Evolutionary conservation across 345 rosid species (phyloP).

Genomic region (Pistacia atlantica): DNA sequence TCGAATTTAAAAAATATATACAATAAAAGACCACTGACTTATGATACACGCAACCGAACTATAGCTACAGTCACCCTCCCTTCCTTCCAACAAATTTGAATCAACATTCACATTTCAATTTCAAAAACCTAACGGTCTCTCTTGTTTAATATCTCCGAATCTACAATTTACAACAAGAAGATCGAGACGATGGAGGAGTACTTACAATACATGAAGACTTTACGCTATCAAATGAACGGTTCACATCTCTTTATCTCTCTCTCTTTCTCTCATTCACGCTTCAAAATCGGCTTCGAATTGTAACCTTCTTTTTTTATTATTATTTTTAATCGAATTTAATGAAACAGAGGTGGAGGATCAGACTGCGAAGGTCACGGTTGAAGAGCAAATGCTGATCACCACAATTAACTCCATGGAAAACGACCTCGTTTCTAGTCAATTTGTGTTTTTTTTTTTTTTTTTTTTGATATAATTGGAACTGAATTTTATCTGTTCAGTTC

Average conservation of each 20-base stretch:
- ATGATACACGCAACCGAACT: too few relatives aligned
- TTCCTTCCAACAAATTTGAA: too few relatives aligned
- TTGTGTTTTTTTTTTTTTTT: not conserved
- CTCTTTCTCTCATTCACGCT: not conserved
- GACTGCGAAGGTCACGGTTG: constrained; percentile 62
- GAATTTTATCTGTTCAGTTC: too few relatives aligned
- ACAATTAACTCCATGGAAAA: constrained; percentile 56
- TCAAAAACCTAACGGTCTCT: not conserved
- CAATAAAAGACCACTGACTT: too few relatives aligned
- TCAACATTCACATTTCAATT: too few relatives aligned
- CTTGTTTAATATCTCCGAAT: not conserved
- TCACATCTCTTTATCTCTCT: constrained; percentile 1
- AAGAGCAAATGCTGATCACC: constrained; percentile 64
- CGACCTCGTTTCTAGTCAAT: constrained; percentile 54
- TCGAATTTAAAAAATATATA: too few relatives aligned
- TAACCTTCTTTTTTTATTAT: not conserved
- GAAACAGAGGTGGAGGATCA: constrained; percentile 79
- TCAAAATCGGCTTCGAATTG: not conserved
- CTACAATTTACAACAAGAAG: not conserved
- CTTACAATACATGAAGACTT: constrained; percentile 71
- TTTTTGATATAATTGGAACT: too few relatives aligned
- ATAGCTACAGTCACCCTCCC: too few relatives aligned
- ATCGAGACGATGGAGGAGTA: constrained; percentile 71
- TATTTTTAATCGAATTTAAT: not conserved
- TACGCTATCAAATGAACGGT: constrained; percentile 86